phyloP scores from a whole-genome alignment of 257 asterid species.

The Lithospermum erythrorhizon region DNA sequence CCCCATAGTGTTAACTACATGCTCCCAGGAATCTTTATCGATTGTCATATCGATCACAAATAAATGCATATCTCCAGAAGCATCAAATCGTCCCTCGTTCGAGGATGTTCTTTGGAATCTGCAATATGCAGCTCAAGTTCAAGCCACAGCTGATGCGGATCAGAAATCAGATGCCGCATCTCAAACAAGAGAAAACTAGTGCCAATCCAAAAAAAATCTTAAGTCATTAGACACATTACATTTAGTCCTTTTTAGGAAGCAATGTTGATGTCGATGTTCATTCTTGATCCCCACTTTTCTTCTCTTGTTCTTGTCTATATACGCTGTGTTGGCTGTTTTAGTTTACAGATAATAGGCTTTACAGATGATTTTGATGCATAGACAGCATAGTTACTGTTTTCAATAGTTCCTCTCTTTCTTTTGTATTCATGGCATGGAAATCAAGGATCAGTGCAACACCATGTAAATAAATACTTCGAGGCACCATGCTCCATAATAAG shows the following conservation, averaged over 20 bases:
- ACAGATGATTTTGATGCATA: too few species aligned
- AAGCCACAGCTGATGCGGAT: slow-evolving; percentile 76
- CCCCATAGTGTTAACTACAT: slow-evolving; percentile 70
- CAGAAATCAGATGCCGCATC: slow-evolving; percentile 66
- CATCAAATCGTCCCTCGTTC: slow-evolving; percentile 64
- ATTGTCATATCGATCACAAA: slow-evolving; percentile 72
- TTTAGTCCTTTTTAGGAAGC: not conserved
- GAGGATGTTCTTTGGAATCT: slow-evolving; percentile 96
- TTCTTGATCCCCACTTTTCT: too few species aligned
- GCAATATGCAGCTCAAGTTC: slow-evolving; percentile 97
- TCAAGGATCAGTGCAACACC: too few species aligned
- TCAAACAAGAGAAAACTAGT: slow-evolving; percentile 17
- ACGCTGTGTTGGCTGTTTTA: too few species aligned
- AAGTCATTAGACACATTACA: not conserved
- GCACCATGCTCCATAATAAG: too few species aligned
- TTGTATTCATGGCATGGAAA: too few species aligned
- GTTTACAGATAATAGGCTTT: too few species aligned
- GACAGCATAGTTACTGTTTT: too few species aligned
- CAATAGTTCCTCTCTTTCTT: too few species aligned
- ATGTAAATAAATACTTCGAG: too few species aligned
- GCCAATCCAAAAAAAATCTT: not conserved
- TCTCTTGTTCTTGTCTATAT: too few species aligned
- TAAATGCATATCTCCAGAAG: slow-evolving; percentile 72
- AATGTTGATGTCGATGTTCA: not conserved
- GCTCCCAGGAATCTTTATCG: slow-evolving; percentile 82